Evolutionary conservation across 306 rosid genomes (phyloP), one percentile per base, ranked within the genome.

Genomic region (Trichosanthes cucumerina): DNA sequence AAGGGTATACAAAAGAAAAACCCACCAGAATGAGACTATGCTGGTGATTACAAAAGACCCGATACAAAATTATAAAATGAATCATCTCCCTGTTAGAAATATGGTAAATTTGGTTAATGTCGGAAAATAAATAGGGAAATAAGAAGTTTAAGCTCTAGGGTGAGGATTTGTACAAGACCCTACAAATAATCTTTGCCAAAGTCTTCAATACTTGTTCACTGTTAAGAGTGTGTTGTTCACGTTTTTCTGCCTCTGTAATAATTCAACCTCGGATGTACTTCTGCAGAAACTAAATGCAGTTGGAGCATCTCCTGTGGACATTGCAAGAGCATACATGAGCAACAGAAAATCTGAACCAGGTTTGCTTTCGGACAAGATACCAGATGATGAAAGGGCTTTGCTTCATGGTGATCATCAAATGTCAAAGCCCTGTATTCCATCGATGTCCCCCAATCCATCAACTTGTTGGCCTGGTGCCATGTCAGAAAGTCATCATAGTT

Each of bases 311-410:
- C 97, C 98, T 59, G 70, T 86, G 47, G 93, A 90, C 19, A 88
- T 95, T 87, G 98, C 98, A 39, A 88, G 90, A 85, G 97, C 96
- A 81, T 95, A 88, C 83, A 95, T 95, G 97, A 86, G 82, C 84
- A 86, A 85, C 81, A 88, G 88, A 80, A 84, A 81, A 79, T 86
- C 82, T 19, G 97, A 89, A 80, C 82, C 77, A 59, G 89, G 87
- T 76, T 69, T 81, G 76, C 83, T 82, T 84, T 83, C 86, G 41
- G 89, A 83, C 87, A 79, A 66, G 79, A 47, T 43, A 54, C 86
- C 79, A 64, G 74, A 72, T 64, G 84, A 82, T 77, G 91, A 87
- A 77, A 89, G 79, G 75, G 75, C 75, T 10, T 75, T 43, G 58
- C 70, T 86, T 69, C 83, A 19, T 77, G 84, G 79, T 49, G 84